Percentiles rank a stretch among this genome's conserved stretches.
These are phyloP conservation scores for Pleurotus salmoneostramineus DNA, from an alignment of 768 basidiomycete species.

Conservation along the genomic window DNA sequence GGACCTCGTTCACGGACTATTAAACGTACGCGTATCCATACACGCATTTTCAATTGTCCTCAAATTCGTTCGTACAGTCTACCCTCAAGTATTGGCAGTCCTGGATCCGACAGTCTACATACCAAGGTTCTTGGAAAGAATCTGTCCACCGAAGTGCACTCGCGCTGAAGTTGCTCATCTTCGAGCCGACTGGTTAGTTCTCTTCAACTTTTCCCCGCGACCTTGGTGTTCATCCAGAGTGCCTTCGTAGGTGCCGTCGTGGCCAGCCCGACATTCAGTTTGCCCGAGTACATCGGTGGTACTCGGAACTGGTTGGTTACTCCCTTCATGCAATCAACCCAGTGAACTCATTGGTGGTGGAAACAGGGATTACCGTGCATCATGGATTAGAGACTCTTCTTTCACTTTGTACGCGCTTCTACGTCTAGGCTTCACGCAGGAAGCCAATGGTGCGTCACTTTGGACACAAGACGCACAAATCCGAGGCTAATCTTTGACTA, in stretches of 20 bases:
- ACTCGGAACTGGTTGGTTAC: conserved; percentile 73
- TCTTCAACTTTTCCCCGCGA: neutral
- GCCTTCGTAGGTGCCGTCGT: conserved; percentile 72
- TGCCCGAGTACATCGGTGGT: conserved; percentile 91
- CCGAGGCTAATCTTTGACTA: neutral
- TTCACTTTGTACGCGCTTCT: conserved; percentile 96
- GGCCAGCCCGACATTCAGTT: conserved; percentile 91
- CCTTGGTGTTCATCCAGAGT: neutral
- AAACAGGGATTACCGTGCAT: conserved; percentile 41
- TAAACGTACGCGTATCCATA: conserved; percentile 38
- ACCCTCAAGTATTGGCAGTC: conserved; percentile 84
- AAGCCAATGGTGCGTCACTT: conserved; percentile 68
- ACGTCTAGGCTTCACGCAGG: conserved; percentile 89
- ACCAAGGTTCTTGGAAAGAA: conserved; percentile 94
- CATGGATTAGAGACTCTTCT: conserved; percentile 94
- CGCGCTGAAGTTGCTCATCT: conserved; percentile 91
- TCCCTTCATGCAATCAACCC: neutral
- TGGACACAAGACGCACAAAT: neutral
- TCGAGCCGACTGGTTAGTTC: conserved; percentile 73
- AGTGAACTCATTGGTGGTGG: neutral
- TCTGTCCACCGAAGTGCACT: conserved; percentile 89
- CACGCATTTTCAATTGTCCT: neutral
- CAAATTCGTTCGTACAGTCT: conserved; percentile 26
- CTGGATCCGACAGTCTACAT: conserved; percentile 89
- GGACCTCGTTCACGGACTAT: conserved; percentile 54